Evolutionary conservation across 2,329 filamentous ascomycete genomes (phyloP), one percentile per base, ranked within the genome.

Genomic region (Eutypa lata): DNA sequence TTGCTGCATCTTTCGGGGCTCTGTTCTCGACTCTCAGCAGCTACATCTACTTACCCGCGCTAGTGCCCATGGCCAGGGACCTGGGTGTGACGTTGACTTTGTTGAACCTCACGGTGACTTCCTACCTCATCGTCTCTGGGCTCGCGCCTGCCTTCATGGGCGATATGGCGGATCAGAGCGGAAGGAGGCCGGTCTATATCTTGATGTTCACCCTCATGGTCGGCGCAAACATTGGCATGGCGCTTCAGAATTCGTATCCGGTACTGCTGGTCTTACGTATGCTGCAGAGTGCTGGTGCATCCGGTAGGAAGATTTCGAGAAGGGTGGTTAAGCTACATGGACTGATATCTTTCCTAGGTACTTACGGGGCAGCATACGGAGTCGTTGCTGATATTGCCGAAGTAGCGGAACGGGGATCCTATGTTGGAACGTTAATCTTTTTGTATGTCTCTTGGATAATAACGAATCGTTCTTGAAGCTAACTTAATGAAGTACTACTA

Each of bases 351-450:
- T 31, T n/a, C n/a, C 26, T 31, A 31, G 26, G 26, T 31, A 86
- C 86, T 0, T 73, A 89, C 16, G 84, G 87, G 0, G 72, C 91
- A 1, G 81, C 80, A 0, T 86, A 79, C 53, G 88, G 83, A 3
- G 81, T 89, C 2, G 79, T 90, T 14, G 83, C 85, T 1, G 89
- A 91, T 60, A 75, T 90, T 3, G 78, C 84, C 0, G 82, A 84
- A 0, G 81, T 79, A 28, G 76, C 80, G 0, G 87, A 91, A 65
- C 74, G 88, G 59, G 88, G 88, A 3, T 79, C 77, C 47, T 90
- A 88, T 62, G 84, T 90, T 70, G 86, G 81, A 49, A 78, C 49
- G 13, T 24, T 51, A 24, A 31, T 51, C 10, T 18, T 47, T 13
- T 46, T 21, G 49, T 51, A 24, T 16, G 49, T 40, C 16, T 31